Evolutionary conservation across 257 asterid genomes (phyloP), one percentile per base, ranked within the genome.

Genomic region (Solanum chiquidenum): DNA sequence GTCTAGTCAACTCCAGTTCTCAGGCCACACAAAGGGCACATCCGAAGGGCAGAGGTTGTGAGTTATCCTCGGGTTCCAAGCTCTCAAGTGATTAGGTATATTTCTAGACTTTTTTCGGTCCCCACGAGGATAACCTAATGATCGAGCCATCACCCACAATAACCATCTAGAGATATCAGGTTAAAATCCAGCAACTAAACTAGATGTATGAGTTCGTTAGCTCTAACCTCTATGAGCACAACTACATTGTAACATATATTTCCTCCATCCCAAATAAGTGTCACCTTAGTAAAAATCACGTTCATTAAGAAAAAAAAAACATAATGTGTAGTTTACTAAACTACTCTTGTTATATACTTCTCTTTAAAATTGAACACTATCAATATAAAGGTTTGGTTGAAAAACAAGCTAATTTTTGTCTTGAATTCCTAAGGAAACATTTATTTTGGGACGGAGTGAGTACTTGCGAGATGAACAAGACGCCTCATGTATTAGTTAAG

Each of bases 21-120:
- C 66, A 58, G n/a, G 23, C 0, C 2, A 4, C 62, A 55, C 64
- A 18, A 14, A 52, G 9, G 16, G 60, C 23, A 0, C 60, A 5
- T 3, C 0, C 9, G 9, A 0, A 49, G 16, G 7, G 60, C 60
- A 49, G 8, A 49, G 21, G 7, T 16, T 52, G 4, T 0, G 23
- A 0, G 60, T 16, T 49, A 49, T 49, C 21, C 3, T 49, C 0
- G 60, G 14, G 0, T 66, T n/a, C 31, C 31, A 5, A 25, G 20
- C 0, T 66, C 34, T 66, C 20, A 27, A 66, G 35, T 62, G 27
- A 20, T n/a, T 62, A 10, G 71, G 33, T 10, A 62, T n/a, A 62
- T 62, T 62, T 62, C 33, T 62, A 23, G 16, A 62, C 7, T n/a
- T 60, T 8, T 62, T 62, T 62, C 5, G 7, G 71, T n/a, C 12